Evolutionary conservation across 2,329 filamentous ascomycete species (phyloP), one percentile per base, ranked within the genome.

Genomic region (Alternaria metachromatica): DNA sequence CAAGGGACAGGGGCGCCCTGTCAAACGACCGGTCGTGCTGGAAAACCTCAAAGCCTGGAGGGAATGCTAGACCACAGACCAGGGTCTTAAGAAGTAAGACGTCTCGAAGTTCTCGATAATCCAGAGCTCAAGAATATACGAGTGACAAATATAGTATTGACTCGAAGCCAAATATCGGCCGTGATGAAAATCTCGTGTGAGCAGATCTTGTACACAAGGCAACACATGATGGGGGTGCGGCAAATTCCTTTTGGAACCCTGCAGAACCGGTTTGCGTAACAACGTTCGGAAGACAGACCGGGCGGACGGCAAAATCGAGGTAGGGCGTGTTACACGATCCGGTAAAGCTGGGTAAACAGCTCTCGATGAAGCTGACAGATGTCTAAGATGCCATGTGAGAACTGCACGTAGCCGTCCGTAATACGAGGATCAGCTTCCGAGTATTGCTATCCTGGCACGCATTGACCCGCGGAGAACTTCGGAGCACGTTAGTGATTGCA

Each of bases 391-490:
- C 30, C 15, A 44, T 54, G 25, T 28, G 48, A 33, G 26, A 44
- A 25, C 54, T 73, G 69, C 69, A 71, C 21, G 67, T 55, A 68
- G 60, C 68, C 67, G 67, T 64, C 54, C 49, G 58, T 62, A 53
- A 58, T 25, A 48, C 65, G 69, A 69, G 70, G 64, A 49, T 65
- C 67, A 63, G 66, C 63, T 68, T 67, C 70, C 21, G 53, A 50
- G 51, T 64, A 68, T 60, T 45, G 63, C 45, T 26, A 60, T 54
- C 50, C 37, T 64, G 60, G 55, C 51, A 58, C 62, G 20, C 46
- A 56, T 44, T 18, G 51, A 51, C 41, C 53, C 15, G 60, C 71
- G 74, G 74, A 76, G 63, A 72, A 72, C 70, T 64, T 77, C 72
- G 72, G 73, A 49, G 63, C 44, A 44, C 28, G 45, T 51, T 60